Base-by-base conservation (phyloP, 169 alveolate species). In the Besnoitia besnoiti region DNA sequence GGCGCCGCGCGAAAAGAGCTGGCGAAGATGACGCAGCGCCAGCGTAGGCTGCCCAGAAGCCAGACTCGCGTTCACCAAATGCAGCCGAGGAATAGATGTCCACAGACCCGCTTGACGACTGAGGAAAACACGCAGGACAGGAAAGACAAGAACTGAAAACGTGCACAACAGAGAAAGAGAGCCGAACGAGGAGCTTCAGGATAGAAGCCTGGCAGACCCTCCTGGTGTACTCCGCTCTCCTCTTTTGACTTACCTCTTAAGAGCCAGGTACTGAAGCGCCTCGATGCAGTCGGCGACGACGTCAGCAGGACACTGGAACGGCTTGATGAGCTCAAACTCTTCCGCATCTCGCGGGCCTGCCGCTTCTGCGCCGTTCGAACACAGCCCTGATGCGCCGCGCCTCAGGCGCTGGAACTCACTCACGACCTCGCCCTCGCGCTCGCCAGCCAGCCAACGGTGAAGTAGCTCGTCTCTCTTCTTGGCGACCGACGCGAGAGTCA, bases 51-150 rank as follows among this genome's bases (percentile, higher is more conserved):
- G 90, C 46, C 93, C 93, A 5, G 82, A 84, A 21, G 90, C 85
- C 67, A 79, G 82, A n/a, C 61, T 33, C 46, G 77, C 62, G 19
- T 85, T 51, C 33, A 73, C 55, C 85, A 90, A 85, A 46, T 77
- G 90, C 39, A 49, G 67, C 4, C 93, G 93, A 30, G 93, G 93
- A 0, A 85, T 44, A 35, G 85, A 79, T 33, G 93, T 62, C 93
- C 93, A 90, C 73, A 82, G 77, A 51, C 93, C 89, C 75, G 85
- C 84, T 61, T 90, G 93, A 73, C 93, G 90, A 75, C 90, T 82
- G 90, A 27, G 85, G 35, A 35, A 77, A 35, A 77, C 5, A 44
- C 16, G 16, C 33, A 30, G 30, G 30, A 35, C 14, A 77, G 55
- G 39, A 4, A 55, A 77, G 40, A 77, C 16, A 14, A 39, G 35